These are phyloP conservation scores for Penicillium sp. DNA, from an alignment of 2,329 filamentous ascomycete genomes.

Conservation along the genomic window DNA sequence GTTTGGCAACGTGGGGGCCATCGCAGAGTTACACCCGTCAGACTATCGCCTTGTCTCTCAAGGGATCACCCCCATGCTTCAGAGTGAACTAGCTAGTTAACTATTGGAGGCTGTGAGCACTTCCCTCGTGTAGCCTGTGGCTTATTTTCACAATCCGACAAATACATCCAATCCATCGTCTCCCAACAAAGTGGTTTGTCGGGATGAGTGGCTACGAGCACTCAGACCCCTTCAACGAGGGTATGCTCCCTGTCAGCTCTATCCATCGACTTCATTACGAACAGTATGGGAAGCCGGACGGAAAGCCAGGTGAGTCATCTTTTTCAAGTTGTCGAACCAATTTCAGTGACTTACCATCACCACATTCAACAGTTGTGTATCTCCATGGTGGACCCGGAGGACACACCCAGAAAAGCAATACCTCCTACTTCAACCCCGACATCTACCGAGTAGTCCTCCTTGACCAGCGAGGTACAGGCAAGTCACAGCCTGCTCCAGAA, in stretches of 20 bases:
- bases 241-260: constrained; percentile 36
- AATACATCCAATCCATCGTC: not conserved
- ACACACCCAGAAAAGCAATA: constrained; percentile 37
- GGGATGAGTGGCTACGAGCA: constrained; percentile 32
- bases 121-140: not conserved
- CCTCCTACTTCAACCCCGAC: constrained; percentile 48
- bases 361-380: constrained; percentile 37
- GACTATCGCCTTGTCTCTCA: no score
- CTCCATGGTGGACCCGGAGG: constrained; percentile 52
- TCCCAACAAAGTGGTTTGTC: no score
- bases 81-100: not conserved
- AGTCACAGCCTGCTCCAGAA: constrained; percentile 46
- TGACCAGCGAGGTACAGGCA: constrained; percentile 51
- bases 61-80: not conserved
- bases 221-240: constrained; percentile 36
- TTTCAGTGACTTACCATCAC: no score
- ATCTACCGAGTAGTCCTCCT: constrained; percentile 51
- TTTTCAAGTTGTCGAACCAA: not conserved
- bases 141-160: not conserved
- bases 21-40: no score
- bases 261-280: constrained; percentile 43
- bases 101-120: not conserved
- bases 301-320: constrained; percentile 38
- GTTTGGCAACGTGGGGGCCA: no score
- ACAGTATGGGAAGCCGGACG: constrained; percentile 42